These are phyloP conservation scores for Lathyrus oleraceus DNA, from an alignment of 306 rosid species.

Conservation along the genomic window DNA sequence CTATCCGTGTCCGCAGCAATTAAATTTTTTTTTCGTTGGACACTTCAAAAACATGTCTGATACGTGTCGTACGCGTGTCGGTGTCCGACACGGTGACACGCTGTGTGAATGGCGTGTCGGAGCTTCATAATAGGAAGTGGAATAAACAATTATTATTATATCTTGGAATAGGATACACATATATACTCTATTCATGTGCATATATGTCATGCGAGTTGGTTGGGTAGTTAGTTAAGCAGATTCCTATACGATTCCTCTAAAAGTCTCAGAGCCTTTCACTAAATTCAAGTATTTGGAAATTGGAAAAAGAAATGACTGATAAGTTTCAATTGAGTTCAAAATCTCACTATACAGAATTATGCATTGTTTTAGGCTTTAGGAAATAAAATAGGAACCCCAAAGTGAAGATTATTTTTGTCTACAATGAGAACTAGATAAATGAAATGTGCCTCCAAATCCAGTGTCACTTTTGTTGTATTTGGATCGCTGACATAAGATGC, in stretches of 20 bases:
- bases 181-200: neutral
- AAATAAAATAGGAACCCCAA: neutral
- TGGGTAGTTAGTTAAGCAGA: neutral
- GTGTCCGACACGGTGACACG: too few relatives aligned
- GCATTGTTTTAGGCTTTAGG: constrained; percentile 1
- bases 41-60: too few relatives aligned
- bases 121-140: neutral
- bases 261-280: neutral
- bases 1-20: too few relatives aligned
- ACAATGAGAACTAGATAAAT: constrained; percentile 11
- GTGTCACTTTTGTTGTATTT: neutral
- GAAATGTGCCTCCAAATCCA: constrained; percentile 19
- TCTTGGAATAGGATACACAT: neutral
- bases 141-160: neutral
- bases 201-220: neutral
- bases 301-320: neutral
- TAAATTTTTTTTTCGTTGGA: too few relatives aligned
- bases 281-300: constrained; percentile 6
- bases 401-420: neutral
- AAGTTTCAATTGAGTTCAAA: constrained; percentile 2
- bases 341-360: neutral
- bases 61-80: too few relatives aligned
- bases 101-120: too few relatives aligned
- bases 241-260: neutral
- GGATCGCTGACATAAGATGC: constrained; percentile 3